These are phyloP conservation scores for Elsinoe batatas DNA, from an alignment of 2,329 filamentous ascomycete species.

Conservation along the genomic window DNA sequence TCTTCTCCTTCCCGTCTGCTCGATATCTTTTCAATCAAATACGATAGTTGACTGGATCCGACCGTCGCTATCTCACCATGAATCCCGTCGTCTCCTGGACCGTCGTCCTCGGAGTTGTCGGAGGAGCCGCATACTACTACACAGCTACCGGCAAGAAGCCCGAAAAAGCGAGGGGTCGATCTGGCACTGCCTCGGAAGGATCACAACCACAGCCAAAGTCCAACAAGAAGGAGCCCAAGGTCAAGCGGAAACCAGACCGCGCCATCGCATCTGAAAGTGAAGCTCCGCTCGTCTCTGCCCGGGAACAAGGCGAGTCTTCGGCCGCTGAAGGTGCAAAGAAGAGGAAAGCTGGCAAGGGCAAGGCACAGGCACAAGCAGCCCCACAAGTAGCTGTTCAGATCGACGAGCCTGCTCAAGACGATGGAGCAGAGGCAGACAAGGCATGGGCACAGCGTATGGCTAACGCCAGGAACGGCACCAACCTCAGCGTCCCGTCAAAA, in stretches of 20 bases:
- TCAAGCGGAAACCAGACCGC: slow-evolving; percentile 16
- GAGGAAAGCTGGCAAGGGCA: slow-evolving; percentile 25
- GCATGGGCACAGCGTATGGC: slow-evolving; percentile 69
- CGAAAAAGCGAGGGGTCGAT: slow-evolving; percentile 13
- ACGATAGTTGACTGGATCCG: no score
- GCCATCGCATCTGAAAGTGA: slow-evolving; percentile 17
- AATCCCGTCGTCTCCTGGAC: slow-evolving; percentile 24
- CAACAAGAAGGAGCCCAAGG: slow-evolving; percentile 16
- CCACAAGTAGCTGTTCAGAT: slow-evolving; percentile 22
- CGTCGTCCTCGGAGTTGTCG: slow-evolving; percentile 18
- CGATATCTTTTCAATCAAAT: no score
- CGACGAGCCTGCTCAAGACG: slow-evolving; percentile 43
- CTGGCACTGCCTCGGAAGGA: slow-evolving; percentile 6
- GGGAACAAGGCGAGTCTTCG: slow-evolving; percentile 11
- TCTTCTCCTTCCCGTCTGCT: no score
- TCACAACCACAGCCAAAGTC: background rate
- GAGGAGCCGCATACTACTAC: slow-evolving; percentile 22
- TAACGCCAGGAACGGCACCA: slow-evolving; percentile 60
- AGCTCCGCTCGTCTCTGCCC: slow-evolving; percentile 14
- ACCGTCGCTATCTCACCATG: slow-evolving; percentile 14
- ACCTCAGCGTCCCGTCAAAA: slow-evolving; percentile 36
- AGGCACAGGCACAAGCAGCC: slow-evolving; percentile 17
- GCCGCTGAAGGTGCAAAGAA: slow-evolving; percentile 23
- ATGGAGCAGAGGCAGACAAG: slow-evolving; percentile 58
- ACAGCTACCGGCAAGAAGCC: slow-evolving; percentile 15